Base-by-base conservation (phyloP, 176 grass and related monocot species). In the Oryza glumipatula region DNA sequence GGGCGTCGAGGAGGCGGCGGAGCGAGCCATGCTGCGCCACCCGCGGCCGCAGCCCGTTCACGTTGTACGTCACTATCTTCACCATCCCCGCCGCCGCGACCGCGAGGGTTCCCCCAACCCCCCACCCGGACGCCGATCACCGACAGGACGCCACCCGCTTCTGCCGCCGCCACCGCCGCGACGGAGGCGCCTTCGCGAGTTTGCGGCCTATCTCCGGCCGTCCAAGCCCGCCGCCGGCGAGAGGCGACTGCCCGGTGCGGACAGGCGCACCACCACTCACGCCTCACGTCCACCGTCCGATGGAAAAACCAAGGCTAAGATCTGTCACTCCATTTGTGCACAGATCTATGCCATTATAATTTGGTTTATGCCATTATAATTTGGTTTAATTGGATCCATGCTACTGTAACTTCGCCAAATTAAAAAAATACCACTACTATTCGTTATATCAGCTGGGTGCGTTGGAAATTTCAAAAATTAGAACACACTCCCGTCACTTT, bases 11-110 rank as follows among this genome's bases (percentile, higher is more conserved):
- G 86, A 96, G 96, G 83, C 87, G 91, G 83, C 85, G 96, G 69
- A 99, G 91, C 73, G 96, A 96, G 49, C 91, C 96, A 43, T 99
- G 86, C 88, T 99, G 93, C 52, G 88, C 70, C 43, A 99, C 96
- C 44, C 96, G 96, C 56, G 91, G 96, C 89, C 96, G 82, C 85
- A 99, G 83, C 78, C 93, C 96, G 63, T 99, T 99, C 68, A 99
- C 92, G 87, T 96, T 99, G 91, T 94, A 99, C 28, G 96, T 94
- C 80, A 99, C 93, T 83, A 96, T 96, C 93, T 90, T 99, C 72
- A 89, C 60, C 87, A 87, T 92, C 46, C 73, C 49, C 14, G 35
- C 76, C 41, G 12, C 66, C 54, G 24, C 56, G 19, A 22, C 66
- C 54, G 24, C 56, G 19, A 22, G 56, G 7, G 0, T n/a, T 22